Evolutionary conservation across 495 filamentous ascomycete species (phyloP).

Genomic region (Astrothelium macrocarpum): DNA sequence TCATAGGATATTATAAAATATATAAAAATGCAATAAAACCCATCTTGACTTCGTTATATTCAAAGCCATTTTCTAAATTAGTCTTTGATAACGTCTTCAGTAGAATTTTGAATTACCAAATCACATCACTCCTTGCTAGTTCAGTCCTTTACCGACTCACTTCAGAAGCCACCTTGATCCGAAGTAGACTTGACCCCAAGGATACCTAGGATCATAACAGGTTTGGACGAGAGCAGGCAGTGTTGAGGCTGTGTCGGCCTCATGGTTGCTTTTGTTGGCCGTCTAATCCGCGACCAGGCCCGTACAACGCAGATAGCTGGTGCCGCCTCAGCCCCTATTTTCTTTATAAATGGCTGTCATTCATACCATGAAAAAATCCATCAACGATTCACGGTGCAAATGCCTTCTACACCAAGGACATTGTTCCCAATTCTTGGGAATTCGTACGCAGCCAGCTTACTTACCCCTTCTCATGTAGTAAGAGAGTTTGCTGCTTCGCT

Average conservation of each 20-base stretch:
- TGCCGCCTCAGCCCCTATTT: not conserved
- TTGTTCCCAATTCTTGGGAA: not conserved
- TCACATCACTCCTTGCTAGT: too few species aligned
- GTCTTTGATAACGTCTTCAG: too few species aligned
- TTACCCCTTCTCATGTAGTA: not conserved
- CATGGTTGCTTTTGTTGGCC: not conserved
- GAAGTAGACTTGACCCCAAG: too few species aligned
- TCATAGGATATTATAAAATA: too few species aligned
- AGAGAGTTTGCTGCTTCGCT: not conserved
- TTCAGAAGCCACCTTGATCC: too few species aligned
- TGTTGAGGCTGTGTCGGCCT: not conserved
- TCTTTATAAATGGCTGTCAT: not conserved
- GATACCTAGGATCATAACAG: too few species aligned
- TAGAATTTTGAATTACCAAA: too few species aligned
- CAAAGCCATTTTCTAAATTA: too few species aligned
- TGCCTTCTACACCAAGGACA: not conserved
- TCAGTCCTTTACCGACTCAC: too few species aligned
- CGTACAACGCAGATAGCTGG: not conserved
- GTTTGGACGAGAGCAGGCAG: not conserved
- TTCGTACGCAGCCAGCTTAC: not conserved
- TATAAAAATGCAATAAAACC: too few species aligned
- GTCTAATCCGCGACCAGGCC: not conserved
- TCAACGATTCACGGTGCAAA: not conserved
- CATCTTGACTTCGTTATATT: too few species aligned
- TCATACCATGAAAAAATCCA: not conserved